Evolutionary conservation across 106 monocot genomes (phyloP).

Genomic region (Dactylorhiza incarnata): DNA sequence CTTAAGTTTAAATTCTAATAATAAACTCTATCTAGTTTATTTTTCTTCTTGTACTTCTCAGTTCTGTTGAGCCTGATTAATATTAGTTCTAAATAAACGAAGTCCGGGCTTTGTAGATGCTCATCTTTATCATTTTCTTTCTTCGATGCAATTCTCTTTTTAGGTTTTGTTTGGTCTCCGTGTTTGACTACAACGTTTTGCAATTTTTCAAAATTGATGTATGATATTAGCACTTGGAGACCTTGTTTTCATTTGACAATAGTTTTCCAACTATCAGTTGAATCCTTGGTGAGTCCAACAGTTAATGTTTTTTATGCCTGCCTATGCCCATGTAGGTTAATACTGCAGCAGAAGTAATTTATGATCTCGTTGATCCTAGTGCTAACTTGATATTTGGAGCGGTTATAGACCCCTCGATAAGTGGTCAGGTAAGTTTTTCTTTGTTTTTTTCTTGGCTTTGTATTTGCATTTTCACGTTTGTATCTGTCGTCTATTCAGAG

Average conservation of each 20-base stretch:
- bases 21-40: neutral
- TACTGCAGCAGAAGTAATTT: constrained; percentile 92
- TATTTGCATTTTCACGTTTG: neutral
- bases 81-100: neutral
- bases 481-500: neutral
- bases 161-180: neutral
- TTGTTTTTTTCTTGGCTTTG: neutral
- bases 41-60: neutral
- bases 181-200: neutral
- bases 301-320: neutral
- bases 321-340: constrained; percentile 48
- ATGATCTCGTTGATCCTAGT: constrained; percentile 93
- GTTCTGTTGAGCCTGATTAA: neutral
- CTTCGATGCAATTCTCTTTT: neutral
- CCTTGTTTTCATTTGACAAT: neutral
- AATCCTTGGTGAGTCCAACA: neutral
- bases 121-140: neutral
- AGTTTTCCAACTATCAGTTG: neutral
- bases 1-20: neutral
- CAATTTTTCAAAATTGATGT: neutral
- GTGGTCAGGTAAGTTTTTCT: constrained; percentile 66
- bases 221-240: neutral
- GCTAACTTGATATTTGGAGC: constrained; percentile 97
- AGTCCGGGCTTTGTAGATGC: neutral
- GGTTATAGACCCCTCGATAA: constrained; percentile 71